Evolutionary conservation across 768 basidiomycete species (phyloP).

Genomic region (Phlebiopsis gigantea): DNA sequence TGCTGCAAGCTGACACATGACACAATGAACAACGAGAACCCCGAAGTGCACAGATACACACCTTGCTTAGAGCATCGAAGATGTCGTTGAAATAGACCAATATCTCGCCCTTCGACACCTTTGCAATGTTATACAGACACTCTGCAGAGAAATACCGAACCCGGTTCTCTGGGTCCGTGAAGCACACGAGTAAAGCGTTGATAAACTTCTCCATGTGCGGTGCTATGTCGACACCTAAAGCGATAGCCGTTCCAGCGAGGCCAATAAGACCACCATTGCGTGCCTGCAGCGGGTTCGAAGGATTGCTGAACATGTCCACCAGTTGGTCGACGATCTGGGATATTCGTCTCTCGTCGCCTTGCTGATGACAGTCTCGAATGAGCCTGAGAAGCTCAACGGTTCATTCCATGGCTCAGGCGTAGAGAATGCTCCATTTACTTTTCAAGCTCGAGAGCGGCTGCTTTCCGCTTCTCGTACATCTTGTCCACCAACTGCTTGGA

Average conservation of each 20-base stretch:
- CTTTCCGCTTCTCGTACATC: constrained; percentile 95
- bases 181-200: constrained; percentile 82
- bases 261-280: constrained; percentile 95
- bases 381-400: constrained; percentile 42
- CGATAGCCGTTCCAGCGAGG: constrained; percentile 95
- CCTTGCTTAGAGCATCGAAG: constrained; percentile 96
- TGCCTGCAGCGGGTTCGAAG: constrained; percentile 78
- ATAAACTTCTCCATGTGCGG: constrained; percentile 94
- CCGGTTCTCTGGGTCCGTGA: constrained; percentile 90
- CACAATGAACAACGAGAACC: too few relatives aligned
- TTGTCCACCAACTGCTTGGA: constrained; percentile 84
- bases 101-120: constrained; percentile 95
- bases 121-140: constrained; percentile 96
- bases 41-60: constrained; percentile 38
- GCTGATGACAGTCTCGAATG: constrained; percentile 80
- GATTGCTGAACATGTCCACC: constrained; percentile 87
- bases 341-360: constrained; percentile 78
- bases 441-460: constrained; percentile 92
- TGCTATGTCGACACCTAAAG: constrained; percentile 87
- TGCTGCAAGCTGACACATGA: constrained; percentile 87
- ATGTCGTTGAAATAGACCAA: constrained; percentile 97
- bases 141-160: constrained; percentile 98
- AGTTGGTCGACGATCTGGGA: constrained; percentile 88
- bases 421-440: constrained; percentile 48
- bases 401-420: neutral